Evolutionary conservation across 176 grass and related monocot species (phyloP).

Genomic region (Juncus effusus): DNA sequence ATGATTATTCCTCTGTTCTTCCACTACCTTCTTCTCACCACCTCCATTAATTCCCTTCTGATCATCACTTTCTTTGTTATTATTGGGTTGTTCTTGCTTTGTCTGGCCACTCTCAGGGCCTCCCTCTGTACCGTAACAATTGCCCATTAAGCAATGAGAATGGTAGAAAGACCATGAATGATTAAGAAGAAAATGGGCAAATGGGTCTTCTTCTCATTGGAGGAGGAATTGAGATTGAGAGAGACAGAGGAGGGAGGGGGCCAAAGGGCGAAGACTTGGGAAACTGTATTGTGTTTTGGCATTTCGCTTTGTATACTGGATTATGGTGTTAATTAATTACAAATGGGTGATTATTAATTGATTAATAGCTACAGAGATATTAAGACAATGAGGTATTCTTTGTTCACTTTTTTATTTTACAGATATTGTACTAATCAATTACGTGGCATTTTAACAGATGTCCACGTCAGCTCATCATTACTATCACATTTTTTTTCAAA

Average conservation of each 20-base stretch:
- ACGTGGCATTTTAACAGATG: background rate
- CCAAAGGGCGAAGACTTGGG: constrained; percentile 14
- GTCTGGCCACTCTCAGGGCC: background rate
- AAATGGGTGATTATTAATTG: constrained; percentile 7
- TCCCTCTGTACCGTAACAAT: constrained; percentile 10
- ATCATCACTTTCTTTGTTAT: constrained; percentile 11
- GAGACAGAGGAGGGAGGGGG: background rate
- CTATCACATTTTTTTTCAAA: no score
- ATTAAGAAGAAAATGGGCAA: background rate
- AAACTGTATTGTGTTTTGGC: background rate
- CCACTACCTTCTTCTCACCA: background rate
- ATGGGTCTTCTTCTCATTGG: background rate
- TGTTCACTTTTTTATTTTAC: background rate
- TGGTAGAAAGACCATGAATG: constrained; percentile 14
- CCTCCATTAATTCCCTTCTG: background rate
- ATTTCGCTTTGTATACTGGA: background rate
- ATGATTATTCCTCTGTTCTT: background rate
- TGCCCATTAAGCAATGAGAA: constrained; percentile 22
- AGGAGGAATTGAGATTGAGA: background rate
- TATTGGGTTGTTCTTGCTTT: constrained; percentile 12
- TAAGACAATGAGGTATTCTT: background rate
- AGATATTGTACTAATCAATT: background rate
- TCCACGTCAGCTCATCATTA: no score
- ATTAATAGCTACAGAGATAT: background rate
- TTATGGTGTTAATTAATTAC: background rate